Conservation (phyloP, 192 early-diverging fungal species). For the Podila clonocystis region DNA sequence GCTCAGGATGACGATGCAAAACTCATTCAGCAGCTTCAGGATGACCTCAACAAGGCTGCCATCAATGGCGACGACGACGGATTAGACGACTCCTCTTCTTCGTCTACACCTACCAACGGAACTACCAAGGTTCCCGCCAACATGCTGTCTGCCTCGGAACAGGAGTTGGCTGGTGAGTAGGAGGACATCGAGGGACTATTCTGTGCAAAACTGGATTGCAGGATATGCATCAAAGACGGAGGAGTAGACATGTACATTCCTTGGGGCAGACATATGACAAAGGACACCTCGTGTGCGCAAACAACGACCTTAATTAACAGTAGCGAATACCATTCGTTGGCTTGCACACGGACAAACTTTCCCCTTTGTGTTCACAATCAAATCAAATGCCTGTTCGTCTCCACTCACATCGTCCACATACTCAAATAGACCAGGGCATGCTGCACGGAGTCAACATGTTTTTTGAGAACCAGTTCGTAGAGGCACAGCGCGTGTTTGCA, state of each 20-base stretch:
- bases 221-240: background rate
- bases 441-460: slow-evolving; percentile 55
- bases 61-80: slow-evolving; percentile 28
- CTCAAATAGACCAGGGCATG: slow-evolving; percentile 42
- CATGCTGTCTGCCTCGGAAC: slow-evolving; percentile 37
- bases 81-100: slow-evolving; percentile 7
- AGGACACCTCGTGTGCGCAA: too few relatives aligned
- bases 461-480: slow-evolving; percentile 62
- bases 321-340: too few relatives aligned
- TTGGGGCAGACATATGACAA: too few relatives aligned
- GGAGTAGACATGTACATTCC: too few relatives aligned
- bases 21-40: slow-evolving; percentile 23
- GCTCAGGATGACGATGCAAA: slow-evolving; percentile 21
- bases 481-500: slow-evolving; percentile 62
- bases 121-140: slow-evolving; percentile 32
- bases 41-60: slow-evolving; percentile 28
- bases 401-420: background rate
- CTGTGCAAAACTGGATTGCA: too few relatives aligned
- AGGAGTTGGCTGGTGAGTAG: slow-evolving; percentile 39
- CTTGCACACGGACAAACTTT: too few relatives aligned
- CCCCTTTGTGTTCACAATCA: too few relatives aligned
- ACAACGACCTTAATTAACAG: too few relatives aligned
- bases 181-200: background rate
- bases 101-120: background rate
- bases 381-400: too few relatives aligned